These are phyloP conservation scores for Emergomyces orientalis DNA, from an alignment of 2,329 filamentous ascomycete genomes.

Conservation along the genomic window DNA sequence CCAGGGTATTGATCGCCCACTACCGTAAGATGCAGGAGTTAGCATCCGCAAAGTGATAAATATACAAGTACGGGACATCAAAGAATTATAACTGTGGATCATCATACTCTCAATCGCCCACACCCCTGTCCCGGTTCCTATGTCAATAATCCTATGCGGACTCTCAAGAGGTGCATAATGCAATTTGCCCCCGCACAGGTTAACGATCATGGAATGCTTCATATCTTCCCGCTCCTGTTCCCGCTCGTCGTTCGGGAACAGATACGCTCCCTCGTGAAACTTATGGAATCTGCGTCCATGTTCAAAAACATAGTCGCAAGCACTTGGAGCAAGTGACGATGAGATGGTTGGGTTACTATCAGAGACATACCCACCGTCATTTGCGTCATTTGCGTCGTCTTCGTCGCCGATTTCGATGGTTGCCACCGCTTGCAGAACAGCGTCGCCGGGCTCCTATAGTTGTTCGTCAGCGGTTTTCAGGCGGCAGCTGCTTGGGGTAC, in stretches of 20 bases:
- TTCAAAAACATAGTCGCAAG: not conserved
- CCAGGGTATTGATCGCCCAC: conserved; percentile 22
- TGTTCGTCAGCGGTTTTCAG: not conserved
- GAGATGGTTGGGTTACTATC: not conserved
- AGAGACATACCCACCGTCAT: not conserved
- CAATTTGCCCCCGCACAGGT: conserved; percentile 2
- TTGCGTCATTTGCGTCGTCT: not conserved
- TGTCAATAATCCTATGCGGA: conserved; percentile 37
- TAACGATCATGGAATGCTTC: conserved; percentile 6
- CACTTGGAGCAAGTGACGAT: not conserved
- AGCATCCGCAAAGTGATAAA: not conserved
- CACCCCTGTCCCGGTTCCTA: conserved; percentile 45
- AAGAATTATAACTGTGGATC: no score
- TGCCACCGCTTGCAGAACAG: not conserved
- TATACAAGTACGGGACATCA: not conserved
- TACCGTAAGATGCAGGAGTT: not conserved
- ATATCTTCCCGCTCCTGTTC: conserved; percentile 7
- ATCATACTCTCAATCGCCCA: conserved; percentile 45
- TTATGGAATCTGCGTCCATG: conserved; percentile 3
- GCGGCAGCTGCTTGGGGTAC: not conserved
- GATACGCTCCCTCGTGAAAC: conserved; percentile 1
- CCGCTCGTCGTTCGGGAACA: conserved; percentile 5
- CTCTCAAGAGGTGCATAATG: conserved; percentile 32
- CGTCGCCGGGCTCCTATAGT: not conserved
- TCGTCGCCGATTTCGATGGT: not conserved